Base-by-base conservation (phyloP, 441 rosid species). In the Capsella rubella region DNA sequence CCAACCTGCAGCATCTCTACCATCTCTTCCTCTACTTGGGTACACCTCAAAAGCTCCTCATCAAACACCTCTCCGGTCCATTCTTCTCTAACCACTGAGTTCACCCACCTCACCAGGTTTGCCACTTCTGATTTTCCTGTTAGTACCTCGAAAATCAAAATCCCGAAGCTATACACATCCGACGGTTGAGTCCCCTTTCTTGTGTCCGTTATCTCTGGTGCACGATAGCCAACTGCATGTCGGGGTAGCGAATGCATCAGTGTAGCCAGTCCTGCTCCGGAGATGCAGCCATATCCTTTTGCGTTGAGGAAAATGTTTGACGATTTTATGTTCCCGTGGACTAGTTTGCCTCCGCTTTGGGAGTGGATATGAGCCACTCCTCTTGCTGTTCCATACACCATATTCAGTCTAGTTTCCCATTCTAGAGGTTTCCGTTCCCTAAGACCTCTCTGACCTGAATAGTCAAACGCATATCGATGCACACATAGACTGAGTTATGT, bases 11-110 rank as follows among this genome's bases (percentile, higher is more conserved):
- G 74, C 98, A 91, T 89, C 83, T 87, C 96, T 27, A 95, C 98
- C 95, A 92, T 88, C 84, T 92, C 97, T 75, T 92, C 97, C 82
- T 95, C 99, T 6, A 92, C 91, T 56, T 93, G 90, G 0, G 98
- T 88, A 68, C 85, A 89, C 85, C 88, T 84, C 71, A 92, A 56
- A 50, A 95, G 97, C 81, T 84, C 89, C 39, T 88, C 69, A 69
- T 95, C 98, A 80, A 91, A 95, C 59, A 92, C 99, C 78, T 92
- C 99, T 43, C 95, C 98, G 0, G 98, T 92, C 99, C 99, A 95
- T 81, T 95, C 99, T 64, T 95, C 99, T 64, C 97, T 86, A 14
- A 95, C 96, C 50, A 90, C 97, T 5, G 97, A 89, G 77, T 87
- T 82, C 80, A 92, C 99, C 97, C 99, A 92, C 64, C 95, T 82